phyloP scores from a whole-genome alignment of 192 early-diverging fungal genomes.

The Lobulomyces angularis region DNA sequence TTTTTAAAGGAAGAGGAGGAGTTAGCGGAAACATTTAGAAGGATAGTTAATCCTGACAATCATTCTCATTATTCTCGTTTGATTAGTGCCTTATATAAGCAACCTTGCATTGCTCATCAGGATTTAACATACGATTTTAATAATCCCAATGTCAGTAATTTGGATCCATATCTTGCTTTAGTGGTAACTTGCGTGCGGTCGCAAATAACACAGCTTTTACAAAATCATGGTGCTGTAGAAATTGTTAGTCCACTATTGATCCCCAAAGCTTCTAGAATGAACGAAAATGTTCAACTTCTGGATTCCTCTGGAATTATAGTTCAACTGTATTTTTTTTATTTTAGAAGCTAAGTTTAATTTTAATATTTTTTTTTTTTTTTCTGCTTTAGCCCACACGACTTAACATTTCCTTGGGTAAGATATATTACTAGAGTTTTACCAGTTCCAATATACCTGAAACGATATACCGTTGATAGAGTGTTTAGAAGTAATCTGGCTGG shows the following conservation, averaged over 20 bases:
- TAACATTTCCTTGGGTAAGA: constrained; percentile 84
- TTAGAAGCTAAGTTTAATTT: constrained; percentile 41
- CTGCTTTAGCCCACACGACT: constrained; percentile 52
- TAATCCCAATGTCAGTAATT: too few relatives aligned
- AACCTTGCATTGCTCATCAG: constrained; percentile 64
- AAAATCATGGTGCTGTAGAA: constrained; percentile 73
- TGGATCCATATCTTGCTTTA: constrained; percentile 19
- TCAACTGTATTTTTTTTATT: constrained; percentile 28
- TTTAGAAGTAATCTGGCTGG: constrained; percentile 70
- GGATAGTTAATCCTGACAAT: constrained; percentile 69
- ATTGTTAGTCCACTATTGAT: constrained; percentile 69
- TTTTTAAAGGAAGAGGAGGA: constrained; percentile 64
- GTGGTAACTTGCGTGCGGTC: constrained; percentile 46
- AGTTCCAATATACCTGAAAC: constrained; percentile 60
- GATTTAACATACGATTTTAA: constrained; percentile 86
- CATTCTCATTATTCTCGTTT: constrained; percentile 73
- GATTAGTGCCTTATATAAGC: constrained; percentile 67
- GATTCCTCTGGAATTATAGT: constrained; percentile 73
- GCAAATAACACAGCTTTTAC: constrained; percentile 65
- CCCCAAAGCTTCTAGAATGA: constrained; percentile 56
- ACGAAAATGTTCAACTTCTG: constrained; percentile 47
- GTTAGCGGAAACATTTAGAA: constrained; percentile 66
- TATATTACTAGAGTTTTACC: constrained; percentile 53
- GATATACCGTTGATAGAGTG: constrained; percentile 74
- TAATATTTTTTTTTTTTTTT: constrained; percentile 19